Evolutionary conservation across 192 early-diverging fungal species (phyloP).

Genomic region (Gonapodya sp.): DNA sequence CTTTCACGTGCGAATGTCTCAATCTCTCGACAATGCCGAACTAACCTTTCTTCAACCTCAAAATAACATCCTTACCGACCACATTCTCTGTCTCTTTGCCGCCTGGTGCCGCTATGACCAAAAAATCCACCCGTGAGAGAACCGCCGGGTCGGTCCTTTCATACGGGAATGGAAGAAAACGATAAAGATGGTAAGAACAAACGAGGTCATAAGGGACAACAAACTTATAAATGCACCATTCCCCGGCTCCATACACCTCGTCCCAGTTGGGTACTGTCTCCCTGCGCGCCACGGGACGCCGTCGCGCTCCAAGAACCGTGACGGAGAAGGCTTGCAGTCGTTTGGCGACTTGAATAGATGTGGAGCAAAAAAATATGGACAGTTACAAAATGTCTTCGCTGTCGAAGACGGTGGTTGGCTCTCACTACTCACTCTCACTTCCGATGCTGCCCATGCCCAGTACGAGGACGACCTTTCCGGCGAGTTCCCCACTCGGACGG

Average conservation of each 20-base stretch:
- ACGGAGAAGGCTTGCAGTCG: neutral
- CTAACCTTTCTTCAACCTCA: neutral
- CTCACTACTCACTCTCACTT: neutral
- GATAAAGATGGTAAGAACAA: neutral
- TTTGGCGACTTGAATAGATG: neutral
- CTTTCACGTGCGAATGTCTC: neutral
- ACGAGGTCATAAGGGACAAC: no score
- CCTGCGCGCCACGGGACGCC: neutral
- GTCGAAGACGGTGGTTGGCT: no score
- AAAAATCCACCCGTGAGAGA: neutral
- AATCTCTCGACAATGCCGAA: neutral
- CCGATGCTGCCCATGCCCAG: constrained; percentile 8
- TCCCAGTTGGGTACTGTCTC: neutral
- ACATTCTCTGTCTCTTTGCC: neutral
- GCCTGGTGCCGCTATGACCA: neutral
- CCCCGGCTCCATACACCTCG: neutral
- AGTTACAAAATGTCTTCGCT: no score
- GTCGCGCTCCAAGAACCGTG: neutral
- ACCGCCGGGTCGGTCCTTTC: neutral
- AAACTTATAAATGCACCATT: neutral
- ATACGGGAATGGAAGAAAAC: neutral
- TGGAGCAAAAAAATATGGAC: no score
- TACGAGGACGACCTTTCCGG: neutral
- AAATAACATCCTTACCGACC: neutral
- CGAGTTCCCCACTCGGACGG: neutral